Percentiles rank a stretch among this genome's conserved stretches.
phyloP scores from a whole-genome alignment of 169 alveolate species.

The Plasmodium coatneyi region DNA sequence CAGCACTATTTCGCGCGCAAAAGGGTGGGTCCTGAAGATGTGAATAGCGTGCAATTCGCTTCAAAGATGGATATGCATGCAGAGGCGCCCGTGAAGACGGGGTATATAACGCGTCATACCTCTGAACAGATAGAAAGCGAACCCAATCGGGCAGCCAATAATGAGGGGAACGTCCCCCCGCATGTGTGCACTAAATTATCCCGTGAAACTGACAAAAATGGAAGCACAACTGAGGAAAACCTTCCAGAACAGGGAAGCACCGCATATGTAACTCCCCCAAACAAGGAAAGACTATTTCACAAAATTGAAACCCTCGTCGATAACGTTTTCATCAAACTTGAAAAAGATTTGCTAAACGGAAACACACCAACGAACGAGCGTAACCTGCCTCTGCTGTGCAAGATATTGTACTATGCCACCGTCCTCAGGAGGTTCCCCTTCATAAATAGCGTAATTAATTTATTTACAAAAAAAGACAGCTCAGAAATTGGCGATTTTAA shows the following conservation, averaged over 20 bases:
- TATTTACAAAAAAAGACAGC: constrained; percentile 36
- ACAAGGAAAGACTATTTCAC: not conserved
- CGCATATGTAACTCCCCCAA: not conserved
- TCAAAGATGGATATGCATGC: not conserved
- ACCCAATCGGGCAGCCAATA: not conserved
- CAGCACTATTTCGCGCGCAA: constrained; percentile 28
- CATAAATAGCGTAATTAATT: constrained; percentile 32
- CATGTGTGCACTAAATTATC: not conserved
- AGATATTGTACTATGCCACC: constrained; percentile 45
- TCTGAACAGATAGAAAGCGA: not conserved
- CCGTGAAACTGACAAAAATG: not conserved
- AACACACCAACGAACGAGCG: constrained; percentile 19
- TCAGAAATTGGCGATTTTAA: constrained; percentile 17
- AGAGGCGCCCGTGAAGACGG: not conserved
- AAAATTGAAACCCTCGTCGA: constrained; percentile 42
- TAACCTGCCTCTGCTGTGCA: constrained; percentile 31
- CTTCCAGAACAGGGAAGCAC: not conserved
- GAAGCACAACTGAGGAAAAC: not conserved
- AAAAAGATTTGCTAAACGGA: constrained; percentile 35
- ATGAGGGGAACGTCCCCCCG: not conserved
- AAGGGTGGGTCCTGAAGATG: not conserved
- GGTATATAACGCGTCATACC: not conserved
- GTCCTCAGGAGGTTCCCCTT: constrained; percentile 37
- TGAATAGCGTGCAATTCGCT: not conserved
- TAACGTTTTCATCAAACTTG: constrained; percentile 18